Evolutionary conservation across 768 basidiomycete genomes (phyloP).

Genomic region (Kwoniella dejecticola): DNA sequence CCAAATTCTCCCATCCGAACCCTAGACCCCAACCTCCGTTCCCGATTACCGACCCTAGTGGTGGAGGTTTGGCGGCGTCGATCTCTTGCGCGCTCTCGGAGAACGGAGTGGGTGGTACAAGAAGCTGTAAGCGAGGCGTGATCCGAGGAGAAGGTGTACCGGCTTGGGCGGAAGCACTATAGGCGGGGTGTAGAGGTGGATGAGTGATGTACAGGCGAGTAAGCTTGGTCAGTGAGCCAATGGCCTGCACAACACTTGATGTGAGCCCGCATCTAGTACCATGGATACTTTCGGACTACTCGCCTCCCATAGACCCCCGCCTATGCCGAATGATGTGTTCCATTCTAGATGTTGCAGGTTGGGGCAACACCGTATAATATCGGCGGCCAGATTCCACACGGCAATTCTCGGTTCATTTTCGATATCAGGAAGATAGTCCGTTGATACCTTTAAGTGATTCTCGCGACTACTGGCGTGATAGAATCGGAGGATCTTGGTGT

Average conservation of each 20-base stretch:
- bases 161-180: background rate
- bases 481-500: background rate
- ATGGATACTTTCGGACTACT: background rate
- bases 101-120: background rate
- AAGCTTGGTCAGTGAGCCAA: background rate
- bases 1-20: slow-evolving; percentile 19
- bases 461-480: background rate
- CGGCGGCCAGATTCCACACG: slow-evolving; percentile 5
- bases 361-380: background rate
- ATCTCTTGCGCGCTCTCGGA: too few relatives aligned
- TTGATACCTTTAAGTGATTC: background rate
- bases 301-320: slow-evolving; percentile 12
- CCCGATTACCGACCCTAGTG: background rate
- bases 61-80: background rate
- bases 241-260: background rate
- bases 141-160: slow-evolving; percentile 4
- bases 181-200: slow-evolving; percentile 5
- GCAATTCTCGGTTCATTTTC: background rate
- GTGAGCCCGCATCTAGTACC: background rate
- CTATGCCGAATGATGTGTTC: slow-evolving; percentile 8
- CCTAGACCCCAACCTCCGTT: slow-evolving; percentile 15
- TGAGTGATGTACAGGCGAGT: background rate
- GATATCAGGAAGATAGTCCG: background rate
- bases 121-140: background rate
- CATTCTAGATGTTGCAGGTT: slow-evolving; percentile 9